Percentiles rank a stretch among this genome's conserved stretches.
phyloP scores from a whole-genome alignment of 169 alveolate species.

The Plasmodium chabaudi region DNA sequence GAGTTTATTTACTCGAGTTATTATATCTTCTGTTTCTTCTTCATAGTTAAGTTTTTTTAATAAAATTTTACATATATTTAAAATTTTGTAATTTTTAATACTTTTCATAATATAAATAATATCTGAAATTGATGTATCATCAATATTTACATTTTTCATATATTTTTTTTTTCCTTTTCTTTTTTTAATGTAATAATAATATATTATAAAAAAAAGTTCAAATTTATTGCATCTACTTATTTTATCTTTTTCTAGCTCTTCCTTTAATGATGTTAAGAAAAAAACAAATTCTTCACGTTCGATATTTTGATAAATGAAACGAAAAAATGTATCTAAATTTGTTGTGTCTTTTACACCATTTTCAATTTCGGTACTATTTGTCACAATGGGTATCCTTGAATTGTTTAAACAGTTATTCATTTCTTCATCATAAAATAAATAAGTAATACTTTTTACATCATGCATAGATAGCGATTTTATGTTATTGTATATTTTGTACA shows the following conservation, averaged over 20 bases:
- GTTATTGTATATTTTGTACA: conserved; percentile 31
- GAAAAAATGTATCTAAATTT: conserved; percentile 1
- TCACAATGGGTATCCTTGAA: not conserved
- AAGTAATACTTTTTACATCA: conserved; percentile 17
- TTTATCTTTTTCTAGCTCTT: not conserved
- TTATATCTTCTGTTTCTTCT: not conserved
- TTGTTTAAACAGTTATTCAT: no score
- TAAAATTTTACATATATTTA: conserved; percentile 20
- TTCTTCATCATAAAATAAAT: conserved; percentile 16
- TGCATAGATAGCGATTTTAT: not conserved
- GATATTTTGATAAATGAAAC: conserved; percentile 30
- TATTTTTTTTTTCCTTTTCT: not conserved
- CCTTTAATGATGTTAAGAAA: conserved; percentile 2
- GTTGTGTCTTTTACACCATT: not conserved
- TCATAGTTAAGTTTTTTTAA: not conserved
- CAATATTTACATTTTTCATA: not conserved
- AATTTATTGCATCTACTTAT: not conserved
- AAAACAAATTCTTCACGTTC: not conserved
- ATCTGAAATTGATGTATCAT: conserved; percentile 5
- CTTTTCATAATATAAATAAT: conserved; percentile 24
- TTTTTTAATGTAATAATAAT: not conserved
- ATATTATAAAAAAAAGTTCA: conserved; percentile 7
- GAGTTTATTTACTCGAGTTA: not conserved
- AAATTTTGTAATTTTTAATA: conserved; percentile 8
- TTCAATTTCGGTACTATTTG: not conserved